These are phyloP conservation scores for Rhynchosporium secalis DNA, from an alignment of 2,329 filamentous ascomycete genomes.

Conservation along the genomic window DNA sequence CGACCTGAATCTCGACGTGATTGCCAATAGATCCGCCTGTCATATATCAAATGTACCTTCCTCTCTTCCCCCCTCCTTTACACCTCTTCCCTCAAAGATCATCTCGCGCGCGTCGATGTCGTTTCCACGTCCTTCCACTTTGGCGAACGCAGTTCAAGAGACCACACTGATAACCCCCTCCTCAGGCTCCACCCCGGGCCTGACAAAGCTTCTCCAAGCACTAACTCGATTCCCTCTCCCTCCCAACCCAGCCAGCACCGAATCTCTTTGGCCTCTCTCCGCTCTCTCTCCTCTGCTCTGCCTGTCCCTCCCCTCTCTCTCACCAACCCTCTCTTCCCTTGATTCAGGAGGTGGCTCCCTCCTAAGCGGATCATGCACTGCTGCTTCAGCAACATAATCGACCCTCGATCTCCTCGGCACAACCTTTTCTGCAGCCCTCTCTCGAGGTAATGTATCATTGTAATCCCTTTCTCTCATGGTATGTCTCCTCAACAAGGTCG, in stretches of 20 bases:
- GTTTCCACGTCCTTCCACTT: no score
- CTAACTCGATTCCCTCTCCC: slow-evolving; percentile 34
- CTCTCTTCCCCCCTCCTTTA: no score
- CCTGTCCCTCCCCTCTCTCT: slow-evolving; percentile 31
- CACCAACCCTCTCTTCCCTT: slow-evolving; percentile 27
- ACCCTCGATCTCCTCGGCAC: slow-evolving; percentile 33
- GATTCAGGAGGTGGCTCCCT: neutral
- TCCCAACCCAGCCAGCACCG: slow-evolving; percentile 37
- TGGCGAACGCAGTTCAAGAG: neutral
- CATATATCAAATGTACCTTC: no score
- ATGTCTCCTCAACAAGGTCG: slow-evolving; percentile 34
- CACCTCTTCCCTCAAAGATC: no score
- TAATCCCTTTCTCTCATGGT: slow-evolving; percentile 33
- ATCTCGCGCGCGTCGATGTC: no score
- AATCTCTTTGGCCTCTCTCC: slow-evolving; percentile 16
- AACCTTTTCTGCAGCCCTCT: slow-evolving; percentile 30
- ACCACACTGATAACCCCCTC: slow-evolving; percentile 31
- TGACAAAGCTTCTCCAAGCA: slow-evolving; percentile 38
- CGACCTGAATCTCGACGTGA: no score
- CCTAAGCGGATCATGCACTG: slow-evolving; percentile 31
- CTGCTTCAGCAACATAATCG: slow-evolving; percentile 34
- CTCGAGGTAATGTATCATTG: slow-evolving; percentile 25
- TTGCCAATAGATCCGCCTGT: no score
- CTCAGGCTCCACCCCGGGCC: slow-evolving; percentile 34
- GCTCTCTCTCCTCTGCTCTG: slow-evolving; percentile 15